Evolutionary conservation across 495 filamentous ascomycete genomes (phyloP).

Genomic region (Hypoxylon fuscum): DNA sequence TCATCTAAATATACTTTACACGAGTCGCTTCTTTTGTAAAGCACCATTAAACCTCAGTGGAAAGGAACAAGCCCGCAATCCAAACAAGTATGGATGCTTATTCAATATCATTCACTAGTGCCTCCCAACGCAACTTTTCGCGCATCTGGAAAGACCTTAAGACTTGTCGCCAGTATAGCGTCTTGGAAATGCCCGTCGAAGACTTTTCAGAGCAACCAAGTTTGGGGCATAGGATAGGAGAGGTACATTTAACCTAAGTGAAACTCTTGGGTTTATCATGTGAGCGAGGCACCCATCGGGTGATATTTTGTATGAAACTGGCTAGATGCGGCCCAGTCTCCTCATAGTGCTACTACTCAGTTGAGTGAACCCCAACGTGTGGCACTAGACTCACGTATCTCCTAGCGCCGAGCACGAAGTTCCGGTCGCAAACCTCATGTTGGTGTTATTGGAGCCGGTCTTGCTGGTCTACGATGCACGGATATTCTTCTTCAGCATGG

Average conservation of each 20-base stretch:
- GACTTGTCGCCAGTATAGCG: constrained; percentile 43
- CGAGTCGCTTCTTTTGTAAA: not conserved
- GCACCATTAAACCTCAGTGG: not conserved
- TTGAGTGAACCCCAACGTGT: constrained; percentile 40
- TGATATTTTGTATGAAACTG: constrained; percentile 38
- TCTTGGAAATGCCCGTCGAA: constrained; percentile 41
- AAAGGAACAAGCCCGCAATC: not conserved
- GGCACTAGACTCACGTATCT: constrained; percentile 39
- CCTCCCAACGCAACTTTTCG: constrained; percentile 50
- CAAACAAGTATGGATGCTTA: constrained; percentile 58
- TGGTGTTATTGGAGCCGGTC: constrained; percentile 84
- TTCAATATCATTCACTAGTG: constrained; percentile 56
- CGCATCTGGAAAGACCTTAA: constrained; percentile 60
- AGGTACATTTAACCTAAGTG: constrained; percentile 42
- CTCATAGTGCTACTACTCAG: constrained; percentile 46
- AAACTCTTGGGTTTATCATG: constrained; percentile 46
- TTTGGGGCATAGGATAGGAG: constrained; percentile 39
- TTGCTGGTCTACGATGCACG: constrained; percentile 88
- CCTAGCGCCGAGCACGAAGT: constrained; percentile 49
- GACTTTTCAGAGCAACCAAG: constrained; percentile 30
- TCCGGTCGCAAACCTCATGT: constrained; percentile 57
- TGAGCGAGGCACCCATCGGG: constrained; percentile 45
- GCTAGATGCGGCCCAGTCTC: constrained; percentile 45
- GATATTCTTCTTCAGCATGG: constrained; percentile 82
- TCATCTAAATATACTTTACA: not conserved